phyloP scores from a whole-genome alignment of 176 grass and related monocot genomes.

The Avena insularis region DNA sequence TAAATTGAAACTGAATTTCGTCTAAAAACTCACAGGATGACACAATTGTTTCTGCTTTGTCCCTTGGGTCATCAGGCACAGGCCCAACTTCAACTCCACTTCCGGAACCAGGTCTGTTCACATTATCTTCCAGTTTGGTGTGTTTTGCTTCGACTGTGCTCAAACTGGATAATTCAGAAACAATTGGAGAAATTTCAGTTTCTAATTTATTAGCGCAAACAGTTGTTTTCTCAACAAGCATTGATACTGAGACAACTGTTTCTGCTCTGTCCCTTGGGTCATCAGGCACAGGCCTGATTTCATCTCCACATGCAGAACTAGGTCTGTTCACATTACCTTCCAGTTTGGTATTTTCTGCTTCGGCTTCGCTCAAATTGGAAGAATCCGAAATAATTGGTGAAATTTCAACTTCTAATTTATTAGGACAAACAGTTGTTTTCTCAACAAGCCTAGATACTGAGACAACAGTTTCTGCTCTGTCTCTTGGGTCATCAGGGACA shows the following conservation, averaged over 20 bases:
- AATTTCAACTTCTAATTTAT: slow-evolving; percentile 27
- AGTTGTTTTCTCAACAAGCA: slow-evolving; percentile 10
- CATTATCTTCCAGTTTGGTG: slow-evolving; percentile 17
- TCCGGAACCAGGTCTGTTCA: slow-evolving; percentile 17
- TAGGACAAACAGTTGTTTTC: slow-evolving; percentile 12
- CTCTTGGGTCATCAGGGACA: slow-evolving; percentile 9
- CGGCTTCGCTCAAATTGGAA: slow-evolving; percentile 34
- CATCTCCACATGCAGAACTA: slow-evolving; percentile 34
- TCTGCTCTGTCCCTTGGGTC: slow-evolving; percentile 14
- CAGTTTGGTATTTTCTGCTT: slow-evolving; percentile 25
- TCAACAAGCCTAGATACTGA: not conserved
- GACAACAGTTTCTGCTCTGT: not conserved
- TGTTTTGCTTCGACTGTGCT: slow-evolving; percentile 30
- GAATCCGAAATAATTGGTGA: slow-evolving; percentile 21
- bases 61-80: slow-evolving; percentile 21
- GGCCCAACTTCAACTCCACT: slow-evolving; percentile 28
- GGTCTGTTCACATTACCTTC: slow-evolving; percentile 15
- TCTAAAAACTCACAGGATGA: slow-evolving; percentile 59
- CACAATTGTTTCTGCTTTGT: slow-evolving; percentile 45
- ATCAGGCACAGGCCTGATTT: slow-evolving; percentile 24
- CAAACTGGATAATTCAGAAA: slow-evolving; percentile 39
- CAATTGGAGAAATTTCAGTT: slow-evolving; percentile 11
- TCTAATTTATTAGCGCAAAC: slow-evolving; percentile 34
- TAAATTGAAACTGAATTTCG: slow-evolving; percentile 82
- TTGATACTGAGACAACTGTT: not conserved